phyloP scores from a whole-genome alignment of 805 yeast species.

The Vanderwaltozyma tropicalis region DNA sequence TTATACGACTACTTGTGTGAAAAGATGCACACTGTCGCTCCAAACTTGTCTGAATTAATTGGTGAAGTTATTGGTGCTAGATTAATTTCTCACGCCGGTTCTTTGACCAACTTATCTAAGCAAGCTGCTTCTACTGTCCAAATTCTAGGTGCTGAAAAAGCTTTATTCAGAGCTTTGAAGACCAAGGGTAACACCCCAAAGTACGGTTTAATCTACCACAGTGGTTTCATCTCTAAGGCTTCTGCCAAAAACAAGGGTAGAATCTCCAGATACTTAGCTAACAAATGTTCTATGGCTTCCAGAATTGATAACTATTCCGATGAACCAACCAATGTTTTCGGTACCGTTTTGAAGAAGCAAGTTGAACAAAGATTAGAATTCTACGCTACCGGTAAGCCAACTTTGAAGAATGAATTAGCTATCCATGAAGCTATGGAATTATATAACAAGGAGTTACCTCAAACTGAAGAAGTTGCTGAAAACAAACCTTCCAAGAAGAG shows the following conservation, averaged over 20 bases:
- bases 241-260: slow-evolving; percentile 96
- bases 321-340: slow-evolving; percentile 83
- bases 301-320: slow-evolving; percentile 97
- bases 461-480: slow-evolving; percentile 30
- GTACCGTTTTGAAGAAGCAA: slow-evolving; percentile 85
- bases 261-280: slow-evolving; percentile 95
- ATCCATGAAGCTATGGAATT: slow-evolving; percentile 81
- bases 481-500: slow-evolving; percentile 20
- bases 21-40: slow-evolving; percentile 97
- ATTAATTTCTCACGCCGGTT: slow-evolving; percentile 96
- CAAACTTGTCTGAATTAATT: slow-evolving; percentile 89
- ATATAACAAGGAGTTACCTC: slow-evolving; percentile 39
- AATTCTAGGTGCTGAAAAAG: slow-evolving; percentile 95
- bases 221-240: slow-evolving; percentile 90
- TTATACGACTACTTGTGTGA: slow-evolving; percentile 80
- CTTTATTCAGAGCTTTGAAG: slow-evolving; percentile 89
- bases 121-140: slow-evolving; percentile 99
- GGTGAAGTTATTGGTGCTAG: slow-evolving; percentile 99
- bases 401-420: slow-evolving; percentile 93
- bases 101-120: slow-evolving; percentile 88
- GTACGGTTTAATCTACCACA: slow-evolving; percentile 90
- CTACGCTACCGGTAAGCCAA: slow-evolving; percentile 93
- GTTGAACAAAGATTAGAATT: slow-evolving; percentile 95
- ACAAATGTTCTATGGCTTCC: slow-evolving; percentile 97
- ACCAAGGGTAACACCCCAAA: slow-evolving; percentile 96